These are phyloP conservation scores for Calonectria fujianensis DNA, from an alignment of 2,329 filamentous ascomycete genomes.

Conservation along the genomic window DNA sequence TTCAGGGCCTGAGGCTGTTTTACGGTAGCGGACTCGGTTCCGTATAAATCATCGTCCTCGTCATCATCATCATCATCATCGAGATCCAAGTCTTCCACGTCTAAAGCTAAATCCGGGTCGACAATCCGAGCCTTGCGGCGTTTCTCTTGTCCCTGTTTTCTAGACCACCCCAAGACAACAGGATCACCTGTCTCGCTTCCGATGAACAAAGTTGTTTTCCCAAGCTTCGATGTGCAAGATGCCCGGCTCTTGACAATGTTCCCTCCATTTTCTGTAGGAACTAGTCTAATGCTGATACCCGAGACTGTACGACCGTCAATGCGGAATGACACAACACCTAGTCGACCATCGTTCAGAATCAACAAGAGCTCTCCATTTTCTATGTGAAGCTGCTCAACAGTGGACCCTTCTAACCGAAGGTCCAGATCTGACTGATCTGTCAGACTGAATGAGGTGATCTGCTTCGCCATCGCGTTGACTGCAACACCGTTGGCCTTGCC, in stretches of 20 bases:
- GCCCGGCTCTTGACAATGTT: slow-evolving; percentile 76
- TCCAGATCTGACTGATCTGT: slow-evolving; percentile 89
- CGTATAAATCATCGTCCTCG: slow-evolving; percentile 76
- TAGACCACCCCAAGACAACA: slow-evolving; percentile 85
- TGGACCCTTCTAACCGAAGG: slow-evolving; percentile 87
- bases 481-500: slow-evolving; percentile 95
- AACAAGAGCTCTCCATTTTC: slow-evolving; percentile 91
- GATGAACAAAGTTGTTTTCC: slow-evolving; percentile 83
- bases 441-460: slow-evolving; percentile 88
- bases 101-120: slow-evolving; percentile 71
- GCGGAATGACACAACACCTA: slow-evolving; percentile 86
- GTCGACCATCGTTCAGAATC: slow-evolving; percentile 82
- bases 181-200: slow-evolving; percentile 92
- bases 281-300: slow-evolving; percentile 82
- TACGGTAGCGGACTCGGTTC: slow-evolving; percentile 78
- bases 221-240: slow-evolving; percentile 82
- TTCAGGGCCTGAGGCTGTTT: slow-evolving; percentile 66
- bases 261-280: slow-evolving; percentile 79
- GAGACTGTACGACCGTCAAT: slow-evolving; percentile 95
- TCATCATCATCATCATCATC: slow-evolving; percentile 81
- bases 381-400: slow-evolving; percentile 83
- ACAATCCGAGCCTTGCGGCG: slow-evolving; percentile 77
- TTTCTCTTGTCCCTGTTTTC: slow-evolving; percentile 78
- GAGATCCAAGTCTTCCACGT: slow-evolving; percentile 70
- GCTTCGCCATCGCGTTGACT: slow-evolving; percentile 91